Evolutionary conservation across 73 alveolate species (phyloP).

Genomic region (Uronychia setigera): DNA sequence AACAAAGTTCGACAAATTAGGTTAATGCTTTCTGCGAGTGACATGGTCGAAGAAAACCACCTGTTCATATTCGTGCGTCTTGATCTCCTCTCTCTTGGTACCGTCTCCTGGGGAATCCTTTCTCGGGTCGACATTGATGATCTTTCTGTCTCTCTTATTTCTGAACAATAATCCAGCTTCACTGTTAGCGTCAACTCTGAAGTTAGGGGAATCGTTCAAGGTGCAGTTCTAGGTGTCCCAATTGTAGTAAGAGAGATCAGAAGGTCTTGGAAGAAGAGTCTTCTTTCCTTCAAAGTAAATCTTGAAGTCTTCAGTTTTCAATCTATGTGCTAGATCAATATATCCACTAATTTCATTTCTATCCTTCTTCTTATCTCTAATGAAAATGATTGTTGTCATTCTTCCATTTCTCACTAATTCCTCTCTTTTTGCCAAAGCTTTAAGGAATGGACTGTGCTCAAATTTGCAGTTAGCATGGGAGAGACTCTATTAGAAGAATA

Average conservation of each 20-base stretch:
- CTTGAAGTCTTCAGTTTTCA: slow-evolving; percentile 95
- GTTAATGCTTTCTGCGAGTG: slow-evolving; percentile 82
- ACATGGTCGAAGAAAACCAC: slow-evolving; percentile 89
- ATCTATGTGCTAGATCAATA: slow-evolving; percentile 95
- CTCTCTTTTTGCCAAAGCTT: slow-evolving; percentile 87
- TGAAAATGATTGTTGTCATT: slow-evolving; percentile 96
- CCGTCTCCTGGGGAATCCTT: slow-evolving; percentile 93
- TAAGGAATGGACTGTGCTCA: slow-evolving; percentile 80
- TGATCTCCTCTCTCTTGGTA: slow-evolving; percentile 88
- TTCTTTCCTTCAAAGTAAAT: slow-evolving; percentile 94
- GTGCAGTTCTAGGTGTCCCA: slow-evolving; percentile 96
- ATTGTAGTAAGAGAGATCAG: slow-evolving; percentile 93
- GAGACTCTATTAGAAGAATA: slow-evolving; percentile 23
- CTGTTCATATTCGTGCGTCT: slow-evolving; percentile 79
- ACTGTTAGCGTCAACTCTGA: slow-evolving; percentile 89
- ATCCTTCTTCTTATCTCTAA: slow-evolving; percentile 79
- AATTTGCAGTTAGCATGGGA: slow-evolving; percentile 84
- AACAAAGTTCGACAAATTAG: background rate
- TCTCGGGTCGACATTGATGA: slow-evolving; percentile 95
- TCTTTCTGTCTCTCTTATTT: slow-evolving; percentile 96
- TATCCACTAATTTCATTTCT: slow-evolving; percentile 94
- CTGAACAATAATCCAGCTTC: slow-evolving; percentile 93
- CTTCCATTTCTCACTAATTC: slow-evolving; percentile 94
- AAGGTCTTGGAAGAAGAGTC: slow-evolving; percentile 89
- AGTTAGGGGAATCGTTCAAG: slow-evolving; percentile 95